Conservation (phyloP, 2,329 filamentous ascomycete genomes). For the Cordyceps militaris region DNA sequence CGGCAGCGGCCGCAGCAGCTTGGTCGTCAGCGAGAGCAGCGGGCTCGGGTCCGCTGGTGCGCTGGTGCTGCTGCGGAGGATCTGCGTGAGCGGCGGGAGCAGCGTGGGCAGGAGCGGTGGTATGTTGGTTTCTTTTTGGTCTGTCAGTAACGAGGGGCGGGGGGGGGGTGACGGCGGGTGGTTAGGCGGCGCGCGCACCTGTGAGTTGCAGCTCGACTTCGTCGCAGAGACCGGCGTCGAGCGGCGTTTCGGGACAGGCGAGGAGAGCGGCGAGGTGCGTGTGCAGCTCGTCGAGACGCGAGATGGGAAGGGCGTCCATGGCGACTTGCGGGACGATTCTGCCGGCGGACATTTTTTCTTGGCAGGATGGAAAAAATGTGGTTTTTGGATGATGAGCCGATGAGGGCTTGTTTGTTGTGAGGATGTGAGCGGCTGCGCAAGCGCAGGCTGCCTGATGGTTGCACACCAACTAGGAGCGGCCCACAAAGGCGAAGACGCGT, state of each 20-base stretch:
- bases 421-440: too few species aligned
- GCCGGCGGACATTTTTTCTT: constrained; percentile 6
- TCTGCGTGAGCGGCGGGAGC: constrained; percentile 45
- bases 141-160: too few species aligned
- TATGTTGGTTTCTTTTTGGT: constrained; percentile 46
- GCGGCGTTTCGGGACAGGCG: constrained; percentile 32
- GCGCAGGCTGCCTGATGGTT: too few species aligned
- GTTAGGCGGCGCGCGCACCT: constrained; percentile 27
- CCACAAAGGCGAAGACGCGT: too few species aligned
- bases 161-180: neutral
- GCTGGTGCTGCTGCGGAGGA: constrained; percentile 45
- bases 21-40: constrained; percentile 46
- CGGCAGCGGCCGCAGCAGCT: constrained; percentile 46
- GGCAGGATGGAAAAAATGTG: neutral
- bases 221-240: constrained; percentile 48
- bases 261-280: constrained; percentile 46
- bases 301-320: constrained; percentile 39
- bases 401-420: neutral
- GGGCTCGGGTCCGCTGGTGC: constrained; percentile 42
- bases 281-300: constrained; percentile 47
- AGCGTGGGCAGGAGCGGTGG: constrained; percentile 44
- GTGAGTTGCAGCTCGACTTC: constrained; percentile 53
- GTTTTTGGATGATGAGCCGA: neutral
- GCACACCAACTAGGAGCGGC: too few species aligned
- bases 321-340: constrained; percentile 31